Conservation (phyloP, 2,329 filamentous ascomycete genomes). For the Neurospora crassa region DNA sequence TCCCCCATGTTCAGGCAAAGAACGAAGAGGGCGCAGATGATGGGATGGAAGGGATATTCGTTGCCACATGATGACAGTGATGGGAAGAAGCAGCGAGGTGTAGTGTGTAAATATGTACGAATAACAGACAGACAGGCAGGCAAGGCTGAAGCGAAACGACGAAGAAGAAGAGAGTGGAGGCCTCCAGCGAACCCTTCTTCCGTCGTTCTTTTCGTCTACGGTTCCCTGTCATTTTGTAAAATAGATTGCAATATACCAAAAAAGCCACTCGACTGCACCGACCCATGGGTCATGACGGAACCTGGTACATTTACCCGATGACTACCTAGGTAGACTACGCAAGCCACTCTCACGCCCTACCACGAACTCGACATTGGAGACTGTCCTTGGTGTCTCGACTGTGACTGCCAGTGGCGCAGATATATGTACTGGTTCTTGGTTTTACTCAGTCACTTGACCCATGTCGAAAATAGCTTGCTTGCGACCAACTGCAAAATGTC, state of each 20-base stretch:
- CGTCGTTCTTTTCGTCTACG: neutral
- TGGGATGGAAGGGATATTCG: neutral
- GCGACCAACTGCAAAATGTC: accelerated
- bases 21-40: neutral
- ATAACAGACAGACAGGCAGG: neutral
- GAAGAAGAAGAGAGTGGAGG: neutral
- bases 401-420: neutral
- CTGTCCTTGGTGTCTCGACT: neutral
- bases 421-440: neutral
- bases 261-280: neutral
- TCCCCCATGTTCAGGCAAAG: neutral
- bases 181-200: neutral
- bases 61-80: neutral
- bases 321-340: neutral
- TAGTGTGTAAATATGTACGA: neutral
- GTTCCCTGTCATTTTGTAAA: neutral
- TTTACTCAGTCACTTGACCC: neutral
- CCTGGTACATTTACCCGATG: neutral
- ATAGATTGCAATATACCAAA: neutral
- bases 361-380: too few species aligned
- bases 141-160: neutral
- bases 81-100: neutral
- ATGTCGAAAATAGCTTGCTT: neutral
- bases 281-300: neutral
- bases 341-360: neutral